A percentile compares a stretch with the other conserved stretches of the same genome.
Conservation (phyloP, 1,284 basidiomycete genomes). For the Butyriboletus appendiculatus region DNA sequence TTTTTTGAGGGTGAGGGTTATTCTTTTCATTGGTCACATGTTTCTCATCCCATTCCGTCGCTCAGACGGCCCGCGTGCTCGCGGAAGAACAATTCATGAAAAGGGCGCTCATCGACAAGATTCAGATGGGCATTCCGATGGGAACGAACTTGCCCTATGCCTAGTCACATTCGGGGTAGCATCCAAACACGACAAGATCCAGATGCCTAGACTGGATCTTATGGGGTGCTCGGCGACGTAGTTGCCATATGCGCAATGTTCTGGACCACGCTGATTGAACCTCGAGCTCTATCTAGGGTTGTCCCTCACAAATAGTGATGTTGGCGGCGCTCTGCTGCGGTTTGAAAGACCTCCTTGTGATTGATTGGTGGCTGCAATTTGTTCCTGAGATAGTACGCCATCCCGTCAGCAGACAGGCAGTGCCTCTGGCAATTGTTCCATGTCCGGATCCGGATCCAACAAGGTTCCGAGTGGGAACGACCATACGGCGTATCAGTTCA, state of each 20-base stretch:
- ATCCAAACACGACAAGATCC: slow-evolving; percentile 28
- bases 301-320: slow-evolving; percentile 16
- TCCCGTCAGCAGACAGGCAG: slow-evolving; percentile 30
- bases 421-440: slow-evolving; percentile 34
- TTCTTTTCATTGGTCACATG: slow-evolving; percentile 24
- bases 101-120: slow-evolving; percentile 88
- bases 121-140: slow-evolving; percentile 68
- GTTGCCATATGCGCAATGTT: slow-evolving; percentile 40
- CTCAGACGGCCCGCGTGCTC: slow-evolving; percentile 80
- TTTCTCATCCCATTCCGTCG: slow-evolving; percentile 24
- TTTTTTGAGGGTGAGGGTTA: slow-evolving; percentile 76
- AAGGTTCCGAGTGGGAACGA: slow-evolving; percentile 33
- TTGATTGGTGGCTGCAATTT: slow-evolving; percentile 32
- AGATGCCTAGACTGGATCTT: slow-evolving; percentile 27
- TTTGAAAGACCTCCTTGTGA: slow-evolving; percentile 23
- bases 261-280: slow-evolving; percentile 32
- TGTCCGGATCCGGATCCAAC: slow-evolving; percentile 34
- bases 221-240: slow-evolving; percentile 39
- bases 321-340: slow-evolving; percentile 28
- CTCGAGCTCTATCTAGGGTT: slow-evolving; percentile 29
- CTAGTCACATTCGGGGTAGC: slow-evolving; percentile 38
- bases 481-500: slow-evolving; percentile 25
- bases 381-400: slow-evolving; percentile 29
- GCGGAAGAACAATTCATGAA: slow-evolving; percentile 96
- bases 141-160: slow-evolving; percentile 38